Evolutionary conservation across 176 grass and related monocot species (phyloP), one percentile per base, ranked within the genome.

Genomic region (Pontederia paniculata): DNA sequence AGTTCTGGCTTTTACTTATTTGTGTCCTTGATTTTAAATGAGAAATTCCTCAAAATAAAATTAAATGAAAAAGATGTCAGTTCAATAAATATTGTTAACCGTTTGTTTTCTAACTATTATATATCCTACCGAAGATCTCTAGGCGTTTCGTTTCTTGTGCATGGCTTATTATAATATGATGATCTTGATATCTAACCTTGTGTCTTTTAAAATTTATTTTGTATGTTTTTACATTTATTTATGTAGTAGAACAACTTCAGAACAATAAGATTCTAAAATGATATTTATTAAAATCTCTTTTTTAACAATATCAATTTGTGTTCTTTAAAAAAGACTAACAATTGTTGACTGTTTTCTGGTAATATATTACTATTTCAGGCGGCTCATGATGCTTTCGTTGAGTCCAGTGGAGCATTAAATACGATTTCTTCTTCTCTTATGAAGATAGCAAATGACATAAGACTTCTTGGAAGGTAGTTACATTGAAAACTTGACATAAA

Each of bases 391-490:
- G 87, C 87, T 77, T 91, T 98, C 88, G 83, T 98, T 77, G 93
- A 91, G 69, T 82, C 80, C 16, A 98, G 93, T 66, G 93, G 93
- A 1, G 75, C 93, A 0, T 54, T 91, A 57, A 98, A 98, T 69
- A 91, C 93, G 63, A 81, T 98, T 71, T 81, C 93, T 22, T 77
- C 80, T 52, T 98, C 93, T 77, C 87, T 98, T 66, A 84, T 98
- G 93, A 98, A 98, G 75, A 88, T 98, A 61, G 93, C 80, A 76
- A 98, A 98, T 53, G 94, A 98, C 72, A 93, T 91, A 71, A 79
- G 87, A 59, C 77, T 98, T 59, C 67, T 98, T 8, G 94, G 94
- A 77, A 98, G 94, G 94, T 97, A 41, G 12, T 16, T 76, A 14
- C 55, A 42, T 60, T 17, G 43, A 13, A 2, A 11, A 19, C 12